Conservation (phyloP, 106 monocot genomes). For the Chionographis japonica region DNA sequence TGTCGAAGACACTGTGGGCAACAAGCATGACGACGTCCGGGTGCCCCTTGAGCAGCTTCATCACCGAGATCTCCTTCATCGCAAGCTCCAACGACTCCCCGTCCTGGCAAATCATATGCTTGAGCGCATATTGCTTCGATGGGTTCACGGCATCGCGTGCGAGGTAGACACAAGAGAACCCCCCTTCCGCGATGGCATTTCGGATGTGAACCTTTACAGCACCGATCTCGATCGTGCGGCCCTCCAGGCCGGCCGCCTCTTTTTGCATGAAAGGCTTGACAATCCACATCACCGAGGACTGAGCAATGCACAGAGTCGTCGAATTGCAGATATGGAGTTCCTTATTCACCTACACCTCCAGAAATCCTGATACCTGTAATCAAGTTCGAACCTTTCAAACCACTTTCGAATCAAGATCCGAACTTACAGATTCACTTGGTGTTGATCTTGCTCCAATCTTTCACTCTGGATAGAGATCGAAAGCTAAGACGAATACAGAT, state of each 20-base stretch:
- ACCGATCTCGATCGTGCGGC: conserved; percentile 68
- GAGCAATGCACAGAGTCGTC: too few species aligned
- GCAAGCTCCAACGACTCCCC: conserved; percentile 70
- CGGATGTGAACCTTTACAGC: conserved; percentile 63
- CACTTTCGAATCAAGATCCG: too few species aligned
- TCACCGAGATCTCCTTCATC: conserved; percentile 82
- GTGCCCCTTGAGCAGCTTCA: conserved; percentile 81
- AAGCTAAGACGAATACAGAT: too few species aligned
- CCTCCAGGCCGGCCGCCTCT: conserved; percentile 77
- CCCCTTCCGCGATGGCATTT: conserved; percentile 85
- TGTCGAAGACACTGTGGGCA: conserved; percentile 67
- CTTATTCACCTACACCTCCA: too few species aligned
- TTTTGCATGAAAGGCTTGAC: conserved; percentile 75
- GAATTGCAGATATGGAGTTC: too few species aligned
- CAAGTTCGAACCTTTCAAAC: too few species aligned
- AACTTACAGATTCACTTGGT: too few species aligned
- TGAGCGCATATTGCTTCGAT: conserved; percentile 87
- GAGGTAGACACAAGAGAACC: conserved; percentile 91
- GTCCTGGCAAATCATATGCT: conserved; percentile 91
- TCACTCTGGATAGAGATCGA: too few species aligned
- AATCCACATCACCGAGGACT: conserved; percentile 56
- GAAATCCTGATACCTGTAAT: too few species aligned
- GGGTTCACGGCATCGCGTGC: conserved; percentile 49
- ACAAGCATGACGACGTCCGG: conserved; percentile 78
- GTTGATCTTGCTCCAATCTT: too few species aligned